Base-by-base conservation (phyloP, 805 yeast species). In the Metschnikowia borealis region DNA sequence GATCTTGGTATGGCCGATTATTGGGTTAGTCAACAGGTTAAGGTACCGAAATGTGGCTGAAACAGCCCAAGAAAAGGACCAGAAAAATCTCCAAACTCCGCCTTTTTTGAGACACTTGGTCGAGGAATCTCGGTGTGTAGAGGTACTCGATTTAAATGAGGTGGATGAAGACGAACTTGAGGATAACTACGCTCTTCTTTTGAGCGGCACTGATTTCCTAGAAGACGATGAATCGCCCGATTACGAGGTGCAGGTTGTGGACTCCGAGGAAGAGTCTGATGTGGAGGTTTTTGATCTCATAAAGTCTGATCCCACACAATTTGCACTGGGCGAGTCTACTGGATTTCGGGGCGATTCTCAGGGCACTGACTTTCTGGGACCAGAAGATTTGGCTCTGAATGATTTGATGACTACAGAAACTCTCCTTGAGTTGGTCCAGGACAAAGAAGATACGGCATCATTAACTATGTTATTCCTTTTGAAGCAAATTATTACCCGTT, bases 71-170 rank as follows among this genome's bases (percentile, higher is more conserved):
- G 50, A 21, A 51, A 45, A 18, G 47, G 48, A 23, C 52, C 20
- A 15, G 2, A 48, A 49, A 31, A 44, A 34, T n/a, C 48, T 48
- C 5, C 52, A 38, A 15, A 59, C 65, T 1, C 74, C 77, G 18
- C 47, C 51, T 13, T 68, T 69, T 49, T 54, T 71, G 44, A 55
- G 63, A 41, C 54, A 52, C 20, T 26, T 51, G 15, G 29, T 29
- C 26, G 17, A 26, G 29, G 20, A 33, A 11, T 23, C 38, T 2
- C 21, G 10, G 5, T 13, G n/a, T 4, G 32, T 23, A 31, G 39
- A 20, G 5, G n/a, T 18, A 20, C 36, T 40, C 26, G 38, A 47
- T 31, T 42, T 33, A 26, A 47, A 20, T 20, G 26, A 17, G 14
- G 13, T 31, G 32, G 31, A 15, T 15, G 38, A 38, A 21, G 40